A percentile compares a stretch with the other conserved stretches of the same genome.
phyloP scores from a whole-genome alignment of 441 rosid genomes.

The Capsella rubella region DNA sequence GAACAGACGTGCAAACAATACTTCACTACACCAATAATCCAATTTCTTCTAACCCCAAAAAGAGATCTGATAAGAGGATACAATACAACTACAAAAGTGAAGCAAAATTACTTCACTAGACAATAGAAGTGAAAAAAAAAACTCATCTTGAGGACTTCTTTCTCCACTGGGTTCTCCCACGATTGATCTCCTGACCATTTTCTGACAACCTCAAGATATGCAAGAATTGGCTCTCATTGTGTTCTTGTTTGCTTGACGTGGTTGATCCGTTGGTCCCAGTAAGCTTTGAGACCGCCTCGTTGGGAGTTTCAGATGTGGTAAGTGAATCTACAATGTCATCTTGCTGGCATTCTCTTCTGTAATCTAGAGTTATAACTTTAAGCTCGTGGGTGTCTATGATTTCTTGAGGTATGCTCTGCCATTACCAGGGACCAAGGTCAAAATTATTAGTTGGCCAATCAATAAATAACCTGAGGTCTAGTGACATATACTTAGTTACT shows the following conservation, averaged over 20 bases:
- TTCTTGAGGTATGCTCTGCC: slow-evolving; percentile 88
- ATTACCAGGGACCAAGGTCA: slow-evolving; percentile 4
- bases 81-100: slow-evolving; percentile 35
- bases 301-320: slow-evolving; percentile 51
- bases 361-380: slow-evolving; percentile 74
- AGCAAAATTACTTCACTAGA: slow-evolving; percentile 28
- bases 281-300: slow-evolving; percentile 23
- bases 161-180: slow-evolving; percentile 81
- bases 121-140: slow-evolving; percentile 16
- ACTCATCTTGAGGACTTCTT: slow-evolving; percentile 63
- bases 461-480: not conserved
- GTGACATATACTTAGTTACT: slow-evolving; percentile 20
- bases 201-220: slow-evolving; percentile 71
- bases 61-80: slow-evolving; percentile 23
- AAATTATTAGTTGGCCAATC: slow-evolving; percentile 5
- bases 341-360: slow-evolving; percentile 81
- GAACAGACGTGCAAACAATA: slow-evolving; percentile 13
- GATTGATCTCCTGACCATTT: slow-evolving; percentile 73
- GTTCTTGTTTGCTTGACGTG: slow-evolving; percentile 18
- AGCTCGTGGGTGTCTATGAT: slow-evolving; percentile 77
- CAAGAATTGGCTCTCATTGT: slow-evolving; percentile 55
- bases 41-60: slow-evolving; percentile 15
- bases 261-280: slow-evolving; percentile 60
- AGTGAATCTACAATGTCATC: slow-evolving; percentile 79
- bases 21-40: not conserved